Conservation (phyloP, 2,329 filamentous ascomycete genomes). For the Scedosporium apiospermum region DNA sequence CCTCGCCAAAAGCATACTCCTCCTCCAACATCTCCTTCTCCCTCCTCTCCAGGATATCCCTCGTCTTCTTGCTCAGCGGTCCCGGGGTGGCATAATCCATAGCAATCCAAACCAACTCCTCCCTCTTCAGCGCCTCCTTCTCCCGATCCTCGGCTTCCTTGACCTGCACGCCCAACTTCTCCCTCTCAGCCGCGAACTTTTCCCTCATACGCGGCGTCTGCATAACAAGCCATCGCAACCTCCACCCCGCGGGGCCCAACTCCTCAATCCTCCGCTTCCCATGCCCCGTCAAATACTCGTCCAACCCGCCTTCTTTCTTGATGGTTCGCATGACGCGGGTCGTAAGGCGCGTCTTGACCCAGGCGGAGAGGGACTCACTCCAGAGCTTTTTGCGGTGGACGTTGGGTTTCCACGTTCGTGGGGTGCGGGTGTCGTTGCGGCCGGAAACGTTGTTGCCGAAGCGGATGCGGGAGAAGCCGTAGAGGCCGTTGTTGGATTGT, state of each 20-base stretch:
- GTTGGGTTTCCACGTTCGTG: slow-evolving; percentile 68
- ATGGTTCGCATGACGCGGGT: slow-evolving; percentile 64
- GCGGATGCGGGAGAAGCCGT: slow-evolving; percentile 60
- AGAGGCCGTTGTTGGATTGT: slow-evolving; percentile 68
- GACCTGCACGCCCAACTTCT: slow-evolving; percentile 49
- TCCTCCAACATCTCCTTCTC: slow-evolving; percentile 27
- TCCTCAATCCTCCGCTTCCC: slow-evolving; percentile 73
- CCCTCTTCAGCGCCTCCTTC: slow-evolving; percentile 15
- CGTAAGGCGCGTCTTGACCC: slow-evolving; percentile 59
- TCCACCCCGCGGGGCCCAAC: slow-evolving; percentile 84
- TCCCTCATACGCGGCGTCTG: slow-evolving; percentile 59
- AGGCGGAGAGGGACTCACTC: slow-evolving; percentile 50
- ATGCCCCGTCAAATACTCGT: slow-evolving; percentile 80
- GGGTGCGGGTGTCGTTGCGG: slow-evolving; percentile 59
- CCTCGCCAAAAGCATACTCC: slow-evolving; percentile 33
- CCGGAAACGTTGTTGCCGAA: slow-evolving; percentile 70
- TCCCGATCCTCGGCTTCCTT: slow-evolving; percentile 20
- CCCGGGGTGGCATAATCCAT: slow-evolving; percentile 32
- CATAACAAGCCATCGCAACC: slow-evolving; percentile 81
- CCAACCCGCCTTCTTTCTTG: slow-evolving; percentile 77
- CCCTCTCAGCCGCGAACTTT: slow-evolving; percentile 56
- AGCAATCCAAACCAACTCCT: slow-evolving; percentile 27
- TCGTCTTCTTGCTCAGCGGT: slow-evolving; percentile 23
- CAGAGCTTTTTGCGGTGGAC: slow-evolving; percentile 60
- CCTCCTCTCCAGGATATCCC: slow-evolving; percentile 27